Conservation (phyloP, 140 eudicot species). For the Anethum foeniculum region DNA sequence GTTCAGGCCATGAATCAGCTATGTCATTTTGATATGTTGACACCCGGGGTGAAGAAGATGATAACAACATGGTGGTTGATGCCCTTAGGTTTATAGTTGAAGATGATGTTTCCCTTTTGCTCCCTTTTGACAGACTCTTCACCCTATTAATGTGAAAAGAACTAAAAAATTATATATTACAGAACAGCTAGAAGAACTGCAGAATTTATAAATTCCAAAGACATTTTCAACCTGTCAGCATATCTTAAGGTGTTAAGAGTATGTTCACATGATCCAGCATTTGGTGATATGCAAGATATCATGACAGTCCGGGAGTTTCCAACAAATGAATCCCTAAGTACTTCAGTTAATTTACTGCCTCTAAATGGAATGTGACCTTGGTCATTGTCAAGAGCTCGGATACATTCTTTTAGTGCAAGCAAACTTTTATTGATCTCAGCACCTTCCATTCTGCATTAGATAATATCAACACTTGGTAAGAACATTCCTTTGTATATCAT, state of each 20-base stretch:
- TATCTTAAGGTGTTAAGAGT: conserved; percentile 92
- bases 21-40: conserved; percentile 59
- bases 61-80: conserved; percentile 51
- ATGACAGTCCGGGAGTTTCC: conserved; percentile 95
- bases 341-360: conserved; percentile 99
- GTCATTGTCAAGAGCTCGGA: conserved; percentile 96
- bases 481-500: conserved; percentile 1
- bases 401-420: conserved; percentile 96
- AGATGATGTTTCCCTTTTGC: conserved; percentile 52
- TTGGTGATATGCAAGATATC: conserved; percentile 97
- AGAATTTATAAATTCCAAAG: neutral
- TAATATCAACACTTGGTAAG: conserved; percentile 9
- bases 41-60: conserved; percentile 45
- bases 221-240: conserved; percentile 53
- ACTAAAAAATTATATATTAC: neutral
- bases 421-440: conserved; percentile 97
- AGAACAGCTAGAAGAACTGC: conserved; percentile 50
- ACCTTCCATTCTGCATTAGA: conserved; percentile 83
- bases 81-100: conserved; percentile 54
- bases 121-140: conserved; percentile 93
- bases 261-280: conserved; percentile 95
- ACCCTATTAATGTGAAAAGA: conserved; percentile 37
- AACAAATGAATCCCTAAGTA: conserved; percentile 92
- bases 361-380: conserved; percentile 96
- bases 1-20: conserved; percentile 64